Evolutionary conservation across 305 asterid genomes (phyloP).

Genomic region (Striga hermonthica): DNA sequence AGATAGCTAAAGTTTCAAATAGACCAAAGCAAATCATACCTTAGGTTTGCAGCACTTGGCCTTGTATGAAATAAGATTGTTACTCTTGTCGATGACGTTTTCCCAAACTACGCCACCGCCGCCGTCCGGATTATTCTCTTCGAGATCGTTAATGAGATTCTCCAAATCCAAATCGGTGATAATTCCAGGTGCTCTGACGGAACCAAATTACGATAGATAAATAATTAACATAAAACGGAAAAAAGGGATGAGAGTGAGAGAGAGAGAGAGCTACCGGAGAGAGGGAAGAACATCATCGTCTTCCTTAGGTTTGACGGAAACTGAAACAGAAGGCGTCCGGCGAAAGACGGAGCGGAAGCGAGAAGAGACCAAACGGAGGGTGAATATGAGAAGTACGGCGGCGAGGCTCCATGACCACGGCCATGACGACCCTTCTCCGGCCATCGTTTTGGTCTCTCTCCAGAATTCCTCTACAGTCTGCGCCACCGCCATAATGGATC

Average conservation of each 20-base stretch:
- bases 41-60: slow-evolving; percentile 80
- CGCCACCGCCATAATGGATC: not conserved
- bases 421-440: slow-evolving; percentile 21
- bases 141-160: slow-evolving; percentile 53
- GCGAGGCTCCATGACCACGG: slow-evolving; percentile 49
- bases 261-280: slow-evolving; percentile 28
- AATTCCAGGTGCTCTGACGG: slow-evolving; percentile 17
- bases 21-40: slow-evolving; percentile 39
- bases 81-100: slow-evolving; percentile 51
- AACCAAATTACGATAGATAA: slow-evolving; percentile 7
- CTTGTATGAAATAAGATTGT: slow-evolving; percentile 49
- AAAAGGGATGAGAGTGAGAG: slow-evolving; percentile 7
- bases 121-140: slow-evolving; percentile 34
- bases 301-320: slow-evolving; percentile 1
- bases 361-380: slow-evolving; percentile 34
- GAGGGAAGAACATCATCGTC: not conserved
- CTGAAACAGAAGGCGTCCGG: slow-evolving; percentile 9
- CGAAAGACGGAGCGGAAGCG: slow-evolving; percentile 29
- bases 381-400: slow-evolving; percentile 38
- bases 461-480: slow-evolving; percentile 33
- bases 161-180: slow-evolving; percentile 72
- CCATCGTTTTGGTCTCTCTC: slow-evolving; percentile 34
- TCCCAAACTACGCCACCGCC: slow-evolving; percentile 45
- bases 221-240: not conserved
- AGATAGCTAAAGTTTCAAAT: not conserved